A percentile compares a stretch with the other conserved stretches of the same genome.
These are phyloP conservation scores for Talaromyces sp. DNA, from an alignment of 2,329 filamentous ascomycete species.

Conservation along the genomic window DNA sequence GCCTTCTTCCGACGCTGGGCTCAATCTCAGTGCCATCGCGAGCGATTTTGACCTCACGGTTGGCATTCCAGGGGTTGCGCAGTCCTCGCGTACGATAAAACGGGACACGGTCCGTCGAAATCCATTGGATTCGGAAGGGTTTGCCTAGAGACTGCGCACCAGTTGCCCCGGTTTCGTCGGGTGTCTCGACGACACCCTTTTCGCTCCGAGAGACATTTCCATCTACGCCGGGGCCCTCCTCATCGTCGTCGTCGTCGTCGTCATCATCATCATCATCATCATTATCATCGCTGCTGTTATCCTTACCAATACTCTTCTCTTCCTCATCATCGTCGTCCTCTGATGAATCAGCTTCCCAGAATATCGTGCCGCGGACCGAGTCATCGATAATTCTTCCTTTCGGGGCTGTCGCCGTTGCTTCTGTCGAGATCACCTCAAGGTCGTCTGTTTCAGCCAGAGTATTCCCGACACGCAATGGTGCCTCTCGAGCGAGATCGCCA, in stretches of 20 bases:
- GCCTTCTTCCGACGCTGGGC: conserved; percentile 68
- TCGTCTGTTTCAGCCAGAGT: conserved; percentile 57
- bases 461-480: conserved; percentile 61
- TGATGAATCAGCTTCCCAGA: conserved; percentile 79
- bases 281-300: conserved; percentile 15
- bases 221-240: conserved; percentile 24
- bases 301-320: conserved; percentile 19
- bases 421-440: conserved; percentile 74
- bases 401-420: conserved; percentile 71
- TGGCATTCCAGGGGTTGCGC: conserved; percentile 91
- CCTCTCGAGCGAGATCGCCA: conserved; percentile 63
- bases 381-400: conserved; percentile 88
- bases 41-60: conserved; percentile 92
- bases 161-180: conserved; percentile 32
- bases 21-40: conserved; percentile 92
- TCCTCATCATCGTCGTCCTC: conserved; percentile 40
- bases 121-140: conserved; percentile 86
- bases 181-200: conserved; percentile 46
- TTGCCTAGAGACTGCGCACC: conserved; percentile 72
- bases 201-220: conserved; percentile 20
- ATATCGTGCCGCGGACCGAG: conserved; percentile 88
- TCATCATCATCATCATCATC: conserved; percentile 16
- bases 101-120: conserved; percentile 75
- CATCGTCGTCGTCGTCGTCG: conserved; percentile 18
- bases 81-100: conserved; percentile 86